Evolutionary conservation across 2,329 filamentous ascomycete genomes (phyloP).

Genomic region (Paraconiothyrium sp.): DNA sequence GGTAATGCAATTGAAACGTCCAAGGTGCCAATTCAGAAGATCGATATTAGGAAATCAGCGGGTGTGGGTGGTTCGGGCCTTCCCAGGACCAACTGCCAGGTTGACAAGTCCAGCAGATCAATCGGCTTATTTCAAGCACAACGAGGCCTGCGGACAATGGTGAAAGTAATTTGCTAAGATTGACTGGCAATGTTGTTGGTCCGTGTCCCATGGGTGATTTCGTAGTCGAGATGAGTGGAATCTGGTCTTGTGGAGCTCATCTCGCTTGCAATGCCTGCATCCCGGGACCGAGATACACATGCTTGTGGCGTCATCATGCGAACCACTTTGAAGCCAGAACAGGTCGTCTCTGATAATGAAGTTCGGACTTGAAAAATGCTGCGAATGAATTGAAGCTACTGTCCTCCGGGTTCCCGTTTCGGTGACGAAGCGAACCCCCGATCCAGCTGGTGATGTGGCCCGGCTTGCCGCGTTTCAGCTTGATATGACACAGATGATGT

Average conservation of each 20-base stretch:
- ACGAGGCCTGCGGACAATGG: constrained; percentile 32
- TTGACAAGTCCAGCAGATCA: constrained; percentile 19
- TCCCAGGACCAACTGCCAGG: constrained; percentile 22
- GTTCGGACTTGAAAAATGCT: constrained; percentile 32
- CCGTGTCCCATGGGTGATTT: constrained; percentile 36
- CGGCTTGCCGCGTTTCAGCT: constrained; percentile 47
- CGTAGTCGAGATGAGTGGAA: constrained; percentile 37
- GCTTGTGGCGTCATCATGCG: constrained; percentile 33
- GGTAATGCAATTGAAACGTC: constrained; percentile 25
- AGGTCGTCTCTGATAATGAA: constrained; percentile 9
- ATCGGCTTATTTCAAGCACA: constrained; percentile 23
- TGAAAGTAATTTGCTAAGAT: constrained; percentile 47
- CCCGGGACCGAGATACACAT: constrained; percentile 28
- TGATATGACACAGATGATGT: constrained; percentile 38
- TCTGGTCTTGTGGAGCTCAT: constrained; percentile 48
- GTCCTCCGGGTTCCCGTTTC: constrained; percentile 48
- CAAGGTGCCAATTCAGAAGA: constrained; percentile 27
- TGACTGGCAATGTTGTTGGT: constrained; percentile 36
- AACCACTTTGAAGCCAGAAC: constrained; percentile 1
- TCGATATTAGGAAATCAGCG: constrained; percentile 23
- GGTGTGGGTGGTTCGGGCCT: constrained; percentile 25
- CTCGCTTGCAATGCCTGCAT: constrained; percentile 46
- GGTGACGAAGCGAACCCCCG: constrained; percentile 46
- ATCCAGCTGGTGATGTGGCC: constrained; percentile 43
- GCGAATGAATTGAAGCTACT: constrained; percentile 40